Conservation (phyloP, 1,139 yeast species). For the Geotrichum bryndzae region DNA sequence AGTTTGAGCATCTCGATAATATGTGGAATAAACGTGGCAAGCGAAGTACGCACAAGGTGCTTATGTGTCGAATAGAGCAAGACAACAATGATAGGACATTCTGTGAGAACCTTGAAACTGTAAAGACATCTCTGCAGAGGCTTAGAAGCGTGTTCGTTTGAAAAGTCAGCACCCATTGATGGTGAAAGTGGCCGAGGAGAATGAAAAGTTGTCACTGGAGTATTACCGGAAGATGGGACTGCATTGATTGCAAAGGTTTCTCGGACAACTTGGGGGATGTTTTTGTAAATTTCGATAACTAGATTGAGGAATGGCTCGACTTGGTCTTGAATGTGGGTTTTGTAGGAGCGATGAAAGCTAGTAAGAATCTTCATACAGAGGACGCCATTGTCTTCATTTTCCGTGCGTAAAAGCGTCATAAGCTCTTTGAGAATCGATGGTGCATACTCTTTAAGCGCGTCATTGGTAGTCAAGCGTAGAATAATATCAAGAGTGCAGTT, state of each 20-base stretch:
- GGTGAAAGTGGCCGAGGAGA: slow-evolving; percentile 44
- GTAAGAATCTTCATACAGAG: slow-evolving; percentile 85
- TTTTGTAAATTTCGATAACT: slow-evolving; percentile 70
- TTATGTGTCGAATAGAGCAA: slow-evolving; percentile 84
- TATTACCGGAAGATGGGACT: slow-evolving; percentile 19
- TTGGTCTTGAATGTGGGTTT: slow-evolving; percentile 52
- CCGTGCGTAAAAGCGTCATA: slow-evolving; percentile 56
- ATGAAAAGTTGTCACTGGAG: slow-evolving; percentile 28
- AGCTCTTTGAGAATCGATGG: slow-evolving; percentile 55
- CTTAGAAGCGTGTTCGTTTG: slow-evolving; percentile 33
- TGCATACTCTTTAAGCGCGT: slow-evolving; percentile 69
- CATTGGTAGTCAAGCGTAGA: slow-evolving; percentile 78
- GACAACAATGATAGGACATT: slow-evolving; percentile 96
- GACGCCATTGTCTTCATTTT: slow-evolving; percentile 94
- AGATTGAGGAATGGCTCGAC: slow-evolving; percentile 76
- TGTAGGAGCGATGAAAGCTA: slow-evolving; percentile 82
- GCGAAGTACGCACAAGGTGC: slow-evolving; percentile 60
- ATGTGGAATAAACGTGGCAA: slow-evolving; percentile 75
- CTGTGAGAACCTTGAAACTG: slow-evolving; percentile 89
- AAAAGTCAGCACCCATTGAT: slow-evolving; percentile 33
- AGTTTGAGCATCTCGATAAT: slow-evolving; percentile 68
- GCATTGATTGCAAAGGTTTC: slow-evolving; percentile 47
- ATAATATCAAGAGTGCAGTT: slow-evolving; percentile 71
- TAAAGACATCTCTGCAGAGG: slow-evolving; percentile 51
- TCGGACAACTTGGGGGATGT: slow-evolving; percentile 69